Conservation (phyloP, 352 stramenopile genomes). For the Globisporangium uncinulatum region DNA sequence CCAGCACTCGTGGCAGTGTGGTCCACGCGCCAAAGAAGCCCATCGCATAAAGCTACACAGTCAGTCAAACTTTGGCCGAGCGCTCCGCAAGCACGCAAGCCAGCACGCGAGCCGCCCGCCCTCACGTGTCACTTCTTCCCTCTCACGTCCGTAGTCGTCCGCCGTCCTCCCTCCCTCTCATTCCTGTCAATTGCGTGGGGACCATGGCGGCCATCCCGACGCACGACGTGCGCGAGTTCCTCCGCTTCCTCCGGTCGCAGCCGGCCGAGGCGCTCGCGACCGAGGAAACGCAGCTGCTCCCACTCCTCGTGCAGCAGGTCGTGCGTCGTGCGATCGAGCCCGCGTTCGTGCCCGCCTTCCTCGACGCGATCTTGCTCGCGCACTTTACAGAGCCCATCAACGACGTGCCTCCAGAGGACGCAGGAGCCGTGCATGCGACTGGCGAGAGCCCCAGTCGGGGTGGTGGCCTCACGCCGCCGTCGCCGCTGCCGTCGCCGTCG, state of each 20-base stretch:
- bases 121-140: no score
- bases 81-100: no score
- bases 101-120: no score
- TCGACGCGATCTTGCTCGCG: slow-evolving; percentile 53
- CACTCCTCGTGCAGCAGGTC: slow-evolving; percentile 16
- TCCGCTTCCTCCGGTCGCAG: slow-evolving; percentile 16
- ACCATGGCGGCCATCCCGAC: slow-evolving; percentile 15
- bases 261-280: slow-evolving; percentile 8
- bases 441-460: slow-evolving; percentile 6
- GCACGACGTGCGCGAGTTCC: slow-evolving; percentile 12
- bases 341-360: slow-evolving; percentile 24
- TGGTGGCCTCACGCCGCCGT: slow-evolving; percentile 12
- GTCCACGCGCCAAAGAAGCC: no score
- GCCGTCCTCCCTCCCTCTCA: neutral
- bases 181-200: no score
- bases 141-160: neutral
- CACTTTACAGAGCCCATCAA: slow-evolving; percentile 10
- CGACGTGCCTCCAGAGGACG: neutral
- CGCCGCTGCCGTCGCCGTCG: slow-evolving; percentile 12
- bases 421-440: no score
- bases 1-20: no score
- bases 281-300: slow-evolving; percentile 9
- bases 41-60: no score
- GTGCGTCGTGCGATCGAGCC: slow-evolving; percentile 14
- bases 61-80: no score